phyloP scores from a whole-genome alignment of 331 rosid genomes.

The Rosa hybrid region DNA sequence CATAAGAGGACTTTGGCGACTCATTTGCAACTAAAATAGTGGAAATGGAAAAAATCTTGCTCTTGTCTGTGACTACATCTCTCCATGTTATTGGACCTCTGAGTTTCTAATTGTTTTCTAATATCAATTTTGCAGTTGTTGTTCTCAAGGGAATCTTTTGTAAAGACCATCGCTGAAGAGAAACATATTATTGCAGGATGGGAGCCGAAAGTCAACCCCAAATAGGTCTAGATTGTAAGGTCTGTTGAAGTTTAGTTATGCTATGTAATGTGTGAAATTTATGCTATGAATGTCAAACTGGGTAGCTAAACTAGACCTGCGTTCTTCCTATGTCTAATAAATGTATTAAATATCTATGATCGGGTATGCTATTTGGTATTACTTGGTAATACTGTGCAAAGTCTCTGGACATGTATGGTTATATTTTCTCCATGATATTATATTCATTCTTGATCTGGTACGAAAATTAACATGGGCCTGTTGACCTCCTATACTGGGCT shows the following conservation, averaged over 20 bases:
- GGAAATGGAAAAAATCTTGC: background rate
- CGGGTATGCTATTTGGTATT: background rate
- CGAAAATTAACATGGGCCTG: background rate
- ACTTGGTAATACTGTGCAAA: background rate
- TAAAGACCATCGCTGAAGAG: conserved; percentile 60
- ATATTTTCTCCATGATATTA: background rate
- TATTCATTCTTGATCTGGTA: background rate
- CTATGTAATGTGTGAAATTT: background rate
- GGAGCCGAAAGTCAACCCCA: conserved; percentile 79
- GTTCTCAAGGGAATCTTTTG: conserved; percentile 67
- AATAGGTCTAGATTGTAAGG: conserved; percentile 33
- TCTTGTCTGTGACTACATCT: background rate
- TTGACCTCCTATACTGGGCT: background rate
- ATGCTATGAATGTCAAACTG: conserved; percentile 1
- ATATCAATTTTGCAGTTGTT: conserved; percentile 55
- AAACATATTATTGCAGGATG: conserved; percentile 84
- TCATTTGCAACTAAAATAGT: background rate
- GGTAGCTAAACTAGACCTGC: background rate
- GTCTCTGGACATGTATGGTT: background rate
- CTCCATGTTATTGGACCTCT: background rate
- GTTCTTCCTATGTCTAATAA: conserved; percentile 13
- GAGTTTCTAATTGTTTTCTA: conserved; percentile 1
- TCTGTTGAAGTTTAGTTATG: conserved; percentile 17
- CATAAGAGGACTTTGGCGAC: background rate
- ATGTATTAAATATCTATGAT: background rate